Evolutionary conservation across 768 basidiomycete species (phyloP).

Genomic region (Tubosaeta sp.): DNA sequence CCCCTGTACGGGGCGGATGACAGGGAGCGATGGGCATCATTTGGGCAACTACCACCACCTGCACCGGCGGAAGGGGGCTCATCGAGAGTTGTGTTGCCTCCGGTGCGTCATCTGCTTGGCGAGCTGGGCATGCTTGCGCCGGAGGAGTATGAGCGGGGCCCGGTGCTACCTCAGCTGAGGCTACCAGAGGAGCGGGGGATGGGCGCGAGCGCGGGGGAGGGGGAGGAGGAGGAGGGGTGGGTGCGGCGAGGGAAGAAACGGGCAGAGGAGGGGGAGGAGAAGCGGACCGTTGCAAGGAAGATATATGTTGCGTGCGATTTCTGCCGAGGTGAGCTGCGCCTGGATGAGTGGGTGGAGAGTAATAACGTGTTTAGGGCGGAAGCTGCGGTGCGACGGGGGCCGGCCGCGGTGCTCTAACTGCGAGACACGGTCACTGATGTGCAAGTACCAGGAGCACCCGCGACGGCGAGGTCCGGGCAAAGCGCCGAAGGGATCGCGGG

Average conservation of each 20-base stretch:
- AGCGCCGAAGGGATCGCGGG: conserved; percentile 56
- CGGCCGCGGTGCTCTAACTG: conserved; percentile 65
- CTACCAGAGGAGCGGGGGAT: conserved; percentile 19
- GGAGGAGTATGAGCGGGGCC: conserved; percentile 18
- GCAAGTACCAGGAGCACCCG: conserved; percentile 48
- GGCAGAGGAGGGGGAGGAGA: conserved; percentile 17
- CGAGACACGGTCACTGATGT: conserved; percentile 44
- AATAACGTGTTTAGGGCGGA: conserved; percentile 48
- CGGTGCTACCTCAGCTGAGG: conserved; percentile 27
- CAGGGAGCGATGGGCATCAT: conserved; percentile 20
- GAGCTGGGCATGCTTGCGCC: conserved; percentile 18
- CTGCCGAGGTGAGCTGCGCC: conserved; percentile 56
- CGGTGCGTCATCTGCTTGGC: conserved; percentile 24
- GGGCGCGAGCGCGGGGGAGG: background rate
- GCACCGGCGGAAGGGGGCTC: conserved; percentile 14
- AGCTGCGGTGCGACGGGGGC: conserved; percentile 69
- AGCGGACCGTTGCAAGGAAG: conserved; percentile 21
- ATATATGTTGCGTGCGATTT: conserved; percentile 66
- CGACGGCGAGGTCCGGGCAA: conserved; percentile 73
- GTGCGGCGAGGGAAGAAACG: conserved; percentile 17
- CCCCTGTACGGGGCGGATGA: conserved; percentile 25
- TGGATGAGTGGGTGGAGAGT: background rate
- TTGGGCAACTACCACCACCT: conserved; percentile 12
- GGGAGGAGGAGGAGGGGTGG: conserved; percentile 11
- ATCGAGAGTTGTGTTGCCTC: conserved; percentile 25